These are phyloP conservation scores for Cornus controversa DNA, from an alignment of 148 eudicot species.

Conservation along the genomic window DNA sequence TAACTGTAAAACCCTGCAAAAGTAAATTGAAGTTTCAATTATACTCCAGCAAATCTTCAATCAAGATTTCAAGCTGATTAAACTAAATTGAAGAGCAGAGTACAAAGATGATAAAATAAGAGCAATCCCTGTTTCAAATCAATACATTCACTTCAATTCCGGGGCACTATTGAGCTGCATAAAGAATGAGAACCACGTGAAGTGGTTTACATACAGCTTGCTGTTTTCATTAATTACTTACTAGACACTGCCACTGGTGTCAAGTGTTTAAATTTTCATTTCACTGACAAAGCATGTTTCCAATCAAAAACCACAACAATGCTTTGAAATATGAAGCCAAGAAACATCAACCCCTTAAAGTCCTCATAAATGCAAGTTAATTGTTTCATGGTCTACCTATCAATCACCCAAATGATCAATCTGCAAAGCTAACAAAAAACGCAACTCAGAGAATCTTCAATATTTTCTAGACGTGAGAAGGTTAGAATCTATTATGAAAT, in stretches of 20 bases:
- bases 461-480: not conserved
- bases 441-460: not conserved
- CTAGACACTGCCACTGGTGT: no score
- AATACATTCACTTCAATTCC: no score
- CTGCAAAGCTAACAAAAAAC: not conserved
- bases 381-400: no score
- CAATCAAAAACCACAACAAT: no score
- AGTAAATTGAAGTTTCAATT: not conserved
- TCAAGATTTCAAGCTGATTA: not conserved
- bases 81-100: not conserved
- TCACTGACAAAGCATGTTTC: no score
- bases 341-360: not conserved
- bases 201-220: no score
- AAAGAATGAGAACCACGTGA: not conserved
- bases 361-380: not conserved
- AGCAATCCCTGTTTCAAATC: no score
- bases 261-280: no score
- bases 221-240: no score
- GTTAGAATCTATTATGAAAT: not conserved
- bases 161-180: not conserved
- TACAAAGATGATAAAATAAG: no score
- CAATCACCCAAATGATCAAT: no score
- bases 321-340: not conserved
- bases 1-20: constrained; percentile 61
- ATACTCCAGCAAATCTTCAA: not conserved